Base-by-base conservation (phyloP, 345 rosid species). In the Bruguiera parviflora region DNA sequence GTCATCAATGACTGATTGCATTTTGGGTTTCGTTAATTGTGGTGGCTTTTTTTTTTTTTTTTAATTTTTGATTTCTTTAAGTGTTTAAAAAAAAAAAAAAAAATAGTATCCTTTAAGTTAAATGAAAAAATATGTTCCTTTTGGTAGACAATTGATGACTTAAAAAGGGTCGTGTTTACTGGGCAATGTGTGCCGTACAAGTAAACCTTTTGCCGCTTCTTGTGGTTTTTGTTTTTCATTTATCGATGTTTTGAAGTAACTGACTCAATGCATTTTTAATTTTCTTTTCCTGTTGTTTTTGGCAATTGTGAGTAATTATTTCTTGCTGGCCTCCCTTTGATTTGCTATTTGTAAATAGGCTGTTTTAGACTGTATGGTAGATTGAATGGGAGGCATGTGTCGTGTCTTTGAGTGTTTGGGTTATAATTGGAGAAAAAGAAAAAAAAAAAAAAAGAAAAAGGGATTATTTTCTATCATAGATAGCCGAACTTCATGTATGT, bases 101-200 rank as follows among this genome's bases (percentile, higher is more conserved):
- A 35, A 9, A 32, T 37, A 31, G 35, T 32, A 32, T 64, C 60
- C 32, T 64, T 63, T 69, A 49, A 55, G 52, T 74, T 63, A 6
- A 68, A 35, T 70, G 33, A 46, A 46, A 19, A 24, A 19, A 24
- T 55, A 21, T 35, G 62, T 74, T 70, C 77, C 82, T 84, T 79
- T 62, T 25, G 55, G 37, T 68, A 39, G 75, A 78, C 64, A 61
- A 25, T 72, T 73, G 77, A 68, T 72, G 43, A 75, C 19, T n/a
- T 29, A 8, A 11, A 28, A 37, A 22, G n/a, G 15, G 58, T 52
- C 15, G 51, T 69, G 21, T 52, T 72, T 66, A 10, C 47, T 19
- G 75, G 74, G 69, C 81, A 76, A 77, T 83, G 73, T 79, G 76
- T 81, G 71, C 71, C 81, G 75, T 81, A 79, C 61, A 83, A 83